Evolutionary conservation across 148 eudicot genomes (phyloP).

Genomic region (Spergularia marina): DNA sequence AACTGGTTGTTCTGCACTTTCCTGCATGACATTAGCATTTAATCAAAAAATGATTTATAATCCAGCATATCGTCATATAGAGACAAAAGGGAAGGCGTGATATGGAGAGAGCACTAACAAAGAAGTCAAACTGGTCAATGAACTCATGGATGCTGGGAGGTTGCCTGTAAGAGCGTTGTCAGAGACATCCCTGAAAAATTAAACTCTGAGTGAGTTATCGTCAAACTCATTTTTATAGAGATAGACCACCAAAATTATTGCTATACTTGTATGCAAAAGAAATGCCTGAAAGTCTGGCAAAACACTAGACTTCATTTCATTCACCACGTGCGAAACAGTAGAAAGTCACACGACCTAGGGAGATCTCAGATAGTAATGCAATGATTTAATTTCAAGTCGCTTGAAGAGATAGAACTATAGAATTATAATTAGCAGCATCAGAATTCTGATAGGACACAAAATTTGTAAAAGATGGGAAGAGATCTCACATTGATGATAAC

Average conservation of each 20-base stretch:
- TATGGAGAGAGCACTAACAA: slow-evolving; percentile 51
- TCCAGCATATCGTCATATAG: neutral
- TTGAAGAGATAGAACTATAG: too few relatives aligned
- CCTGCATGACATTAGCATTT: slow-evolving; percentile 45
- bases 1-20: slow-evolving; percentile 90
- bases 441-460: neutral
- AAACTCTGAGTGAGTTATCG: neutral
- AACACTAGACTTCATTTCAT: neutral
- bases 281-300: neutral
- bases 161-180: slow-evolving; percentile 62
- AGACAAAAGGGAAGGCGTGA: neutral
- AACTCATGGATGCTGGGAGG: slow-evolving; percentile 61
- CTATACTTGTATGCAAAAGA: neutral
- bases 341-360: neutral
- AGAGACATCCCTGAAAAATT: slow-evolving; percentile 71
- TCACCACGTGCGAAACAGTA: neutral
- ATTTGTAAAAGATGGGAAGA: slow-evolving; percentile 4
- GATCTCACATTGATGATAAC: slow-evolving; percentile 68
- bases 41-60: neutral
- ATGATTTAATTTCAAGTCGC: neutral
- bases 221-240: neutral
- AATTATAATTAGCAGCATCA: neutral
- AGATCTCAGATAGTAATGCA: neutral
- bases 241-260: neutral
- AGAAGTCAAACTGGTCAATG: slow-evolving; percentile 56